Base-by-base conservation (phyloP, 208 protist species). In the Trypanosoma mega region DNA sequence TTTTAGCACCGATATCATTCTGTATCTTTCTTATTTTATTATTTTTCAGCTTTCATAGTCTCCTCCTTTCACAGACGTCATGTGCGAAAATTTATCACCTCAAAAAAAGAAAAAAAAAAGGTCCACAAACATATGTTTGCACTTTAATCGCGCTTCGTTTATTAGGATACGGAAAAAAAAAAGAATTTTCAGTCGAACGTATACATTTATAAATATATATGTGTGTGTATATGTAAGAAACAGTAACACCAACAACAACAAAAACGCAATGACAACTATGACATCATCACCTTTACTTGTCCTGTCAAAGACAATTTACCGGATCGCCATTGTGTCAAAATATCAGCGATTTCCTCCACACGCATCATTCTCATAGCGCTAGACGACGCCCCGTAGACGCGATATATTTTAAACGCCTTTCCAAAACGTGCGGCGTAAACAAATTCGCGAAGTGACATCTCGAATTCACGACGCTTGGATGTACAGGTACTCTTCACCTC, bases 401-500 rank as follows among this genome's bases (percentile, higher is more conserved):
- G 82, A 60, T 88, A 85, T 9, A 95, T 66, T 47, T 72, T 78
- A 52, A 85, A 95, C 0, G 68, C 62, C 14, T 37, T 46, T 1
- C 89, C 89, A 54, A 85, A 92, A 7, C 82, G 74, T 0, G 89
- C 89, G 1, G 85, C 85, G n/a, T 86, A 80, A 14, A 95, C 59
- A 9, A 95, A 54, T 72, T 95, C 89, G 6, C 80, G 58, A 29
- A 90, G 50, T 9, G 83, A 92, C 48, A 95, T 59, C 61, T 95
- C 85, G 76, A 95, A 95, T 49, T 90, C 84, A 1, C 59, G 56
- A 0, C 85, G 74, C 7, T 62, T 63, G 0, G 54, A 45, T 16
- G 77, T 82, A 36, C 71, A 78, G 1, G 89, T 95, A 20, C 75
- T 86, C 70, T 95, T 95, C 30, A 95, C 89, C 58, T 95, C 89